Conservation (phyloP, 768 basidiomycete species). For the Gymnopilus junonius region DNA sequence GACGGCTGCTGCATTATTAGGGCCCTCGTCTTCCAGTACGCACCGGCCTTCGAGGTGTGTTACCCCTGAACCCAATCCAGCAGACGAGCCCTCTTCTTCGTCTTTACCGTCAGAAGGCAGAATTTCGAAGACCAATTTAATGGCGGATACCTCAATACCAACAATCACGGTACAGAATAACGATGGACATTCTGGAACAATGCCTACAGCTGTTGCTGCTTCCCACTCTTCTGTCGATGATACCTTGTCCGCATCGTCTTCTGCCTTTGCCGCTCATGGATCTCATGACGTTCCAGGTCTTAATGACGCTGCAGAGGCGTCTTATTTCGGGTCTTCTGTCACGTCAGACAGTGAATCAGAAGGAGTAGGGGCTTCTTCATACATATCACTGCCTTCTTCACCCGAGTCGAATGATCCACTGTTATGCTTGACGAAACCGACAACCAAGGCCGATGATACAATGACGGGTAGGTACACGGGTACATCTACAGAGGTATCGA, state of each 20-base stretch:
- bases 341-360: constrained; percentile 13
- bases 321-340: constrained; percentile 10
- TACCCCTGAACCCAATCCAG: constrained; percentile 18
- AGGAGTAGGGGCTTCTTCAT: constrained; percentile 27
- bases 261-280: background rate
- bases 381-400: constrained; percentile 49
- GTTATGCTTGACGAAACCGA: constrained; percentile 29
- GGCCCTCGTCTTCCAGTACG: constrained; percentile 19
- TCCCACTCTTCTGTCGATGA: background rate
- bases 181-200: constrained; percentile 1
- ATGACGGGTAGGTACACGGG: constrained; percentile 14
- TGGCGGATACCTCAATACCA: constrained; percentile 24
- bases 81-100: constrained; percentile 3
- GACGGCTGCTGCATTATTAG: constrained; percentile 48
- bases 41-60: constrained; percentile 7
- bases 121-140: background rate
- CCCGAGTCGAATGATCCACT: constrained; percentile 48
- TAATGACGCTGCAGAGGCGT: background rate
- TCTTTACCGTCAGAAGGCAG: background rate
- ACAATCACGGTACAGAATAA: constrained; percentile 22
- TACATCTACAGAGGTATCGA: constrained; percentile 20
- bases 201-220: background rate
- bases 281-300: constrained; percentile 2
- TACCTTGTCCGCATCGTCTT: constrained; percentile 2
- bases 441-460: constrained; percentile 19